phyloP scores from a whole-genome alignment of 177 flowering plant genomes.

The Vitis hybrid region DNA sequence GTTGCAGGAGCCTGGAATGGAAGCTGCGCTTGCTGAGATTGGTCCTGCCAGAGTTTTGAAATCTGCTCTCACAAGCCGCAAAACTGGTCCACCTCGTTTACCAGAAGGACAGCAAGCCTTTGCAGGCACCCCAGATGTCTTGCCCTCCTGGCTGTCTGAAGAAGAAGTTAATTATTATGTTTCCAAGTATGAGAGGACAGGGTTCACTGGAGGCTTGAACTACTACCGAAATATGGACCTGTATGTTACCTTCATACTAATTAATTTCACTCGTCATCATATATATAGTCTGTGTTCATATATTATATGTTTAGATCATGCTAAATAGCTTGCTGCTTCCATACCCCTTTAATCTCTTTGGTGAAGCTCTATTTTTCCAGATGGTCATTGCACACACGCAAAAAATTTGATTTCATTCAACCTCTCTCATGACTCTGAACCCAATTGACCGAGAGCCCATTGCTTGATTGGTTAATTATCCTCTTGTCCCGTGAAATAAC shows the following conservation, averaged over 20 bases:
- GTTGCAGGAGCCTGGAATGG: constrained; percentile 60
- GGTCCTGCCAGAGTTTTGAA: constrained; percentile 38
- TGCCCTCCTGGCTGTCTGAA: constrained; percentile 53
- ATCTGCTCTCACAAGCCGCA: constrained; percentile 28
- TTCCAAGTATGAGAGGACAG: constrained; percentile 42
- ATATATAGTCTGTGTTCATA: too few species aligned
- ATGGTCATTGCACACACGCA: too few species aligned
- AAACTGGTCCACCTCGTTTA: constrained; percentile 36
- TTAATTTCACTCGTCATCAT: neutral
- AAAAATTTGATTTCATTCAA: too few species aligned
- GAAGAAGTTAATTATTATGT: constrained; percentile 45
- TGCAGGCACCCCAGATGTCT: constrained; percentile 21
- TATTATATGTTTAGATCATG: too few species aligned
- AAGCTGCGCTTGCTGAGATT: constrained; percentile 48
- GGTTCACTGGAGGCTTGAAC: constrained; percentile 57
- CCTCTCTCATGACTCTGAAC: too few species aligned
- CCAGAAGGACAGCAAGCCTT: constrained; percentile 40
- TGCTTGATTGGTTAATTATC: too few species aligned
- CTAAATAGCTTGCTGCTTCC: too few species aligned
- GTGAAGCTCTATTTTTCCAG: too few species aligned
- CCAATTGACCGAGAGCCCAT: too few species aligned
- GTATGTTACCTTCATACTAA: constrained; percentile 25
- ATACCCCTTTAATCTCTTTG: too few species aligned
- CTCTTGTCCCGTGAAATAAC: too few species aligned
- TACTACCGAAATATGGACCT: constrained; percentile 38